These are phyloP conservation scores for Gentiana macrophylla DNA, from an alignment of 257 asterid species.

Conservation along the genomic window DNA sequence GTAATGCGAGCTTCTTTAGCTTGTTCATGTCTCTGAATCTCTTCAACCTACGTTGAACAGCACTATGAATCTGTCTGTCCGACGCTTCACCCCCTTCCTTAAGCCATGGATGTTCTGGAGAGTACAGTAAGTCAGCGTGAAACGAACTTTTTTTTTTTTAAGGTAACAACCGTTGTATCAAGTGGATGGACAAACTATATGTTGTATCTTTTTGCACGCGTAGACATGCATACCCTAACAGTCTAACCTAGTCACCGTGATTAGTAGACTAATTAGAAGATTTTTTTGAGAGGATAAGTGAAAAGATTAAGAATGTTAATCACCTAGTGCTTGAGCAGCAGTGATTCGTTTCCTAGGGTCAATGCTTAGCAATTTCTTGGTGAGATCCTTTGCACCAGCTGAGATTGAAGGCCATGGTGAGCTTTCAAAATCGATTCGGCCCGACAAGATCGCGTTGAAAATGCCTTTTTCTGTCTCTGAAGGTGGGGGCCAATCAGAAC, in stretches of 20 bases:
- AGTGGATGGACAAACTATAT: background rate
- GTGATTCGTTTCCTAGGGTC: constrained; percentile 48
- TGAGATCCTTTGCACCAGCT: constrained; percentile 49
- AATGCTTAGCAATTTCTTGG: constrained; percentile 36
- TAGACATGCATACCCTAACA: background rate
- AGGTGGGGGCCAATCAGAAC: background rate
- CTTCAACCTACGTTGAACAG: constrained; percentile 41
- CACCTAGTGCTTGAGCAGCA: constrained; percentile 58
- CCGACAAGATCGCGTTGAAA: constrained; percentile 40
- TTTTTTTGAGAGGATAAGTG: background rate
- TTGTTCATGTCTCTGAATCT: constrained; percentile 30
- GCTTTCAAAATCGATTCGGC: constrained; percentile 31
- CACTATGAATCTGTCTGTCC: constrained; percentile 42
- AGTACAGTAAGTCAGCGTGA: background rate
- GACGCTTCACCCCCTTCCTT: constrained; percentile 65
- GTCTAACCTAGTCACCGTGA: background rate
- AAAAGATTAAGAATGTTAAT: background rate
- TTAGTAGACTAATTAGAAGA: background rate
- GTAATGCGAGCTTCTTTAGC: constrained; percentile 26
- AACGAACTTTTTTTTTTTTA: background rate
- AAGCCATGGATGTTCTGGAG: constrained; percentile 51
- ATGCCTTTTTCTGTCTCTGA: constrained; percentile 51
- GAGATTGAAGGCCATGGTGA: constrained; percentile 65
- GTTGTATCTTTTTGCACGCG: background rate
- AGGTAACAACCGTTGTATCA: background rate